Evolutionary conservation across 2,329 filamentous ascomycete species (phyloP).

Genomic region (Arthrobotrys musiformis): DNA sequence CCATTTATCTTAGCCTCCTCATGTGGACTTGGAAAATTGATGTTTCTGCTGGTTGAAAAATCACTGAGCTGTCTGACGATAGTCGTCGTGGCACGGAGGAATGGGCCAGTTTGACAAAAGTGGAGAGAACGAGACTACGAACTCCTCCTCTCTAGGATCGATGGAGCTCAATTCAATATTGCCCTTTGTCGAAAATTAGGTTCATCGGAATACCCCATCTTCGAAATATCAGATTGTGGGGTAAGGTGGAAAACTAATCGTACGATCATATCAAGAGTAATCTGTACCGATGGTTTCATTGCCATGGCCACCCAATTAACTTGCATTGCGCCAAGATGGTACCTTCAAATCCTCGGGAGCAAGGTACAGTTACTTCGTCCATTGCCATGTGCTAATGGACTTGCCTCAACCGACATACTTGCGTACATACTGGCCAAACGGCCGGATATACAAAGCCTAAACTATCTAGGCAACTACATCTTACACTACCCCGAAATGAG

Average conservation of each 20-base stretch:
- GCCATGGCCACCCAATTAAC: conserved; percentile 34
- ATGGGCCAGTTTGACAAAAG: conserved; percentile 6
- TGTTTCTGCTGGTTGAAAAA: background rate
- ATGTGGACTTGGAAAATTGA: background rate
- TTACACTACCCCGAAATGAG: background rate
- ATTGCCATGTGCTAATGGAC: conserved; percentile 25
- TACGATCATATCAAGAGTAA: conserved; percentile 3
- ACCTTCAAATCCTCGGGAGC: background rate
- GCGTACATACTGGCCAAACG: conserved; percentile 2
- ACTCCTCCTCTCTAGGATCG: background rate
- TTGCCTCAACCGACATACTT: conserved; percentile 17
- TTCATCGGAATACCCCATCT: conserved; percentile 16
- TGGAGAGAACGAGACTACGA: background rate
- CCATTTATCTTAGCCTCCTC: conserved; percentile 7
- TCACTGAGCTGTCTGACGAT: background rate
- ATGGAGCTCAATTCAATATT: conserved; percentile 5
- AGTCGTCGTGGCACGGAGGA: conserved; percentile 15
- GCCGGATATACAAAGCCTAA: conserved; percentile 1
- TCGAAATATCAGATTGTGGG: conserved; percentile 26
- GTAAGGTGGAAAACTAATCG: background rate
- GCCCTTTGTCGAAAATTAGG: background rate
- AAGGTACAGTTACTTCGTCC: conserved; percentile 9
- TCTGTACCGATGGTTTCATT: background rate
- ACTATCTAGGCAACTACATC: background rate
- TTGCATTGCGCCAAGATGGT: background rate